Conservation (phyloP, 345 rosid genomes). For the Eucalyptus guilfoylei region DNA sequence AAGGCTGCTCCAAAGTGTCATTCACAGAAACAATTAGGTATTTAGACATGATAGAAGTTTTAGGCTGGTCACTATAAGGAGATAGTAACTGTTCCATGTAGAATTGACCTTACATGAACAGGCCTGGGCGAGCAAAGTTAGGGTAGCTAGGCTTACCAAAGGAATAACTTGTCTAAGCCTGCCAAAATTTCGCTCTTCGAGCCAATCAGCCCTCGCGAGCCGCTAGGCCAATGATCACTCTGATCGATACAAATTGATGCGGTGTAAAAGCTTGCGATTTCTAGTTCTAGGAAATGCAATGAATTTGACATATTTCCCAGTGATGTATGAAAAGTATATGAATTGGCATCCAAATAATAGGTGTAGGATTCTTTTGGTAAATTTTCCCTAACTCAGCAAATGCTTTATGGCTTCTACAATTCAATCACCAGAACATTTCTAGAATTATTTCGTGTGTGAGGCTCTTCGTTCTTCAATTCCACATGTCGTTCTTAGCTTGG, state of each 20-base stretch:
- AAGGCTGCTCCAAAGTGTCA: background rate
- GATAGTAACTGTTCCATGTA: background rate
- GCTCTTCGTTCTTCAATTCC: background rate
- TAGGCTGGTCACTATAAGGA: background rate
- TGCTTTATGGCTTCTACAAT: background rate
- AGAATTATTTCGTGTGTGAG: background rate
- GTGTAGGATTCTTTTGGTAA: background rate
- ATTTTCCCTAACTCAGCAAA: background rate
- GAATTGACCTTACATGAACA: background rate
- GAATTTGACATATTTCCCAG: background rate
- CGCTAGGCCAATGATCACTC: background rate
- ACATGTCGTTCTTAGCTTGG: background rate
- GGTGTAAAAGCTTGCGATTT: background rate
- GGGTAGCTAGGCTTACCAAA: background rate
- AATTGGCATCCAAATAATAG: background rate
- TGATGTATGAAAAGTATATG: background rate
- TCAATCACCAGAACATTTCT: background rate
- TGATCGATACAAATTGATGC: background rate
- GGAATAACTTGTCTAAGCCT: background rate
- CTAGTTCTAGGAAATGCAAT: background rate
- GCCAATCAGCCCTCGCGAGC: background rate
- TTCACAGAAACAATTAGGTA: background rate
- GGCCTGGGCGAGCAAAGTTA: background rate
- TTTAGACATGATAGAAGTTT: background rate
- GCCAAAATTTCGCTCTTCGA: background rate